Evolutionary conservation across 169 alveolate species (phyloP).

Genomic region (Toxoplasma gondii): DNA sequence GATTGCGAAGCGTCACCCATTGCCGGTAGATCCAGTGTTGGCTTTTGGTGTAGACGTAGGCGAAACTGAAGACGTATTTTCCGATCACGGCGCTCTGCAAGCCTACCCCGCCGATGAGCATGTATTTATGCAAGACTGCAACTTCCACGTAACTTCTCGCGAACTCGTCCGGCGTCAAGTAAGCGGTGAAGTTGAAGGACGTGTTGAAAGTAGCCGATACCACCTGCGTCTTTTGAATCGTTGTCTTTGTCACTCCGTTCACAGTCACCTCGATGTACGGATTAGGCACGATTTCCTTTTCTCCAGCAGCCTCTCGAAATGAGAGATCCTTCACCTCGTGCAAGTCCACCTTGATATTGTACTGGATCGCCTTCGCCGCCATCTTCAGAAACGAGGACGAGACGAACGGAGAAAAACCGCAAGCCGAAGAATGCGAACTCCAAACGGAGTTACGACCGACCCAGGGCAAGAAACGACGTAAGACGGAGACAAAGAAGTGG

Average conservation of each 20-base stretch:
- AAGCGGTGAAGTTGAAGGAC: slow-evolving; percentile 73
- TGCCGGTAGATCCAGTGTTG: slow-evolving; percentile 79
- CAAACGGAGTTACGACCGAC: not conserved
- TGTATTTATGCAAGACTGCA: slow-evolving; percentile 74
- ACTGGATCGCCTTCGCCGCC: slow-evolving; percentile 69
- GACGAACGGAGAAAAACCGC: not conserved
- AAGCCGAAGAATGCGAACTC: not conserved
- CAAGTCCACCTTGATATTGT: slow-evolving; percentile 73
- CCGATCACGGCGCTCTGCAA: slow-evolving; percentile 75
- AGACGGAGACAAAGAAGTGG: too few species aligned
- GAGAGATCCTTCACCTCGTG: slow-evolving; percentile 73
- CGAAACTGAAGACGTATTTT: slow-evolving; percentile 72
- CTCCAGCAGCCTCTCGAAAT: slow-evolving; percentile 69
- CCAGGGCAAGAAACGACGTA: not conserved
- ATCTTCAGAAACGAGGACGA: slow-evolving; percentile 12
- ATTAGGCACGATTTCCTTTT: slow-evolving; percentile 72
- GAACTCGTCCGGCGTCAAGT: slow-evolving; percentile 73
- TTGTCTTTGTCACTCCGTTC: slow-evolving; percentile 70
- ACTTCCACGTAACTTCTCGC: slow-evolving; percentile 71
- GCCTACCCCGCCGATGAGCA: slow-evolving; percentile 60
- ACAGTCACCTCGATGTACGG: slow-evolving; percentile 77
- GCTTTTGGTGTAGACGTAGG: slow-evolving; percentile 69
- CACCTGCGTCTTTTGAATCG: slow-evolving; percentile 74
- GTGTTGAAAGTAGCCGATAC: slow-evolving; percentile 72
- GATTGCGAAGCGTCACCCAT: slow-evolving; percentile 72